Conservation (phyloP, 306 rosid species). For the Cucumis cinereus region DNA sequence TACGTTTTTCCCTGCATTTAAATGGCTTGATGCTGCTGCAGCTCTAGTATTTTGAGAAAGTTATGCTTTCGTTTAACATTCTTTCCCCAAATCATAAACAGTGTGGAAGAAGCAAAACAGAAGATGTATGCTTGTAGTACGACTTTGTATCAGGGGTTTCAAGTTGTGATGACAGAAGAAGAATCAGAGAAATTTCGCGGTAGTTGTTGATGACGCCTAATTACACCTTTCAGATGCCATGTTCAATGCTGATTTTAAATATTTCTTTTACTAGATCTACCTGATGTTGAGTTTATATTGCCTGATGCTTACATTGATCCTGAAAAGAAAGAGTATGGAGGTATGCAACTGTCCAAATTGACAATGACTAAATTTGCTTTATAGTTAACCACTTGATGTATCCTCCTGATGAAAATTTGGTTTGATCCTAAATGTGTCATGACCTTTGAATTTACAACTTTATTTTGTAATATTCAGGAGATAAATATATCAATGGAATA, state of each 20-base stretch:
- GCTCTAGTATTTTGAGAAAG: not conserved
- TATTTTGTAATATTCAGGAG: conserved; percentile 39
- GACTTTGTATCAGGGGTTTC: conserved; percentile 71
- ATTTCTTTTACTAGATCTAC: conserved; percentile 31
- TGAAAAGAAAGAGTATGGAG: conserved; percentile 78
- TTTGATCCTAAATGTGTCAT: not conserved
- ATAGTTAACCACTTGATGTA: not conserved
- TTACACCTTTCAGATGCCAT: not conserved
- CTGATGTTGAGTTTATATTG: conserved; percentile 64
- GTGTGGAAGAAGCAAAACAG: conserved; percentile 78
- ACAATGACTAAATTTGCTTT: not conserved
- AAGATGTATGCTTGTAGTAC: conserved; percentile 91
- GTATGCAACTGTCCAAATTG: conserved; percentile 14
- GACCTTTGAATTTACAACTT: not conserved
- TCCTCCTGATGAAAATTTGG: not conserved
- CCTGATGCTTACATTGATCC: conserved; percentile 82
- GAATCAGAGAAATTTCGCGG: conserved; percentile 76
- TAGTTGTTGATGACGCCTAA: conserved; percentile 10
- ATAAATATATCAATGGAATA: conserved; percentile 65
- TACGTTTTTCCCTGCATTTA: not conserved
- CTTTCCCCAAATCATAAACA: conserved; percentile 12
- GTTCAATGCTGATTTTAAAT: not conserved
- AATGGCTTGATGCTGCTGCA: not conserved
- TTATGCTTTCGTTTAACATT: not conserved
- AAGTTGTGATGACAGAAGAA: conserved; percentile 61